Conservation (phyloP, 768 basidiomycete genomes). For the Hypholoma sublateritium region DNA sequence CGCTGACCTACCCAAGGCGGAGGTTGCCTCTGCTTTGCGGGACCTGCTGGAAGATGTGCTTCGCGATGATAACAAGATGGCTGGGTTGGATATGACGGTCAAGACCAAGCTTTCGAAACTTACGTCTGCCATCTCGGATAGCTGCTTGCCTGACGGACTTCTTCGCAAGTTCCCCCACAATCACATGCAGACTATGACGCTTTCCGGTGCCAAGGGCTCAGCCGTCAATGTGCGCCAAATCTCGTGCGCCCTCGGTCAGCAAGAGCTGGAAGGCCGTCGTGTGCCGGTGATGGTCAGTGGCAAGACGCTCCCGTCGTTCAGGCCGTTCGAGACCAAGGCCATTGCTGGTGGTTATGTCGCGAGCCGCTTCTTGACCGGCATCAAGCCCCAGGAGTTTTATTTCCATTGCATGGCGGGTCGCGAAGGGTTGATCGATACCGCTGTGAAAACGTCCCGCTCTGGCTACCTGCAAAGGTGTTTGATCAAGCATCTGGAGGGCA, state of each 20-base stretch:
- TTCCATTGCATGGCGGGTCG: constrained; percentile 99
- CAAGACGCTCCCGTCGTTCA: constrained; percentile 97
- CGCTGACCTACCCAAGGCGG: constrained; percentile 42
- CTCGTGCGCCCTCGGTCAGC: constrained; percentile 96
- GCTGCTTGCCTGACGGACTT: constrained; percentile 82
- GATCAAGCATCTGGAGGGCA: constrained; percentile 97
- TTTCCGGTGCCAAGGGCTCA: constrained; percentile 97
- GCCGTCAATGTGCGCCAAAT: constrained; percentile 98
- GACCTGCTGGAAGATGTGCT: constrained; percentile 86
- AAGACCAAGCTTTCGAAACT: constrained; percentile 84
- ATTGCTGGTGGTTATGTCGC: constrained; percentile 98
- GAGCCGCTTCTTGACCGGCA: constrained; percentile 97
- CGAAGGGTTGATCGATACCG: constrained; percentile 98
- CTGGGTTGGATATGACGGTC: constrained; percentile 90
- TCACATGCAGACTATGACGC: constrained; percentile 99
- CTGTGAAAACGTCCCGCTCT: constrained; percentile 97
- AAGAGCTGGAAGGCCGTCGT: constrained; percentile 96
- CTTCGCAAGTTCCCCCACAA: constrained; percentile 95
- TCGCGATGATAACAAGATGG: constrained; percentile 96
- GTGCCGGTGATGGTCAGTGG: constrained; percentile 99
- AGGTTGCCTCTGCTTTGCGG: constrained; percentile 57
- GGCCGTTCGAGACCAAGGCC: constrained; percentile 95
- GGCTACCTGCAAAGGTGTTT: constrained; percentile 97
- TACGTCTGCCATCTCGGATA: constrained; percentile 87
- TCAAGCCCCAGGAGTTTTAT: constrained; percentile 98